A percentile compares a stretch with the other conserved stretches of the same genome.
Conservation (phyloP, 1,284 basidiomycete genomes). For the Chalciporus sp. region DNA sequence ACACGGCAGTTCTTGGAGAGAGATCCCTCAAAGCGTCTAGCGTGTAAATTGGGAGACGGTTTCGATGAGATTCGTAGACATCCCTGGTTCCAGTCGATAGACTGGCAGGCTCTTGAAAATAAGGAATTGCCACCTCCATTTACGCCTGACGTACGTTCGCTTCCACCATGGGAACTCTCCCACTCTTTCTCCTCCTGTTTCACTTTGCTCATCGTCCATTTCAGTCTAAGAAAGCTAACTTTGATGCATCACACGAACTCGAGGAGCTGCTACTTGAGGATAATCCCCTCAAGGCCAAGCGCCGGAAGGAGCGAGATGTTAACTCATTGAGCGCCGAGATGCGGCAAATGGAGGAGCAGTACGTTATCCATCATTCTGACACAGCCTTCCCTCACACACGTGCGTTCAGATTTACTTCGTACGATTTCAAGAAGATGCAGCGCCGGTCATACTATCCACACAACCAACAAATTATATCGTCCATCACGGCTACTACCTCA, state of each 20-base stretch:
- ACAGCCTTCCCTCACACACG: not conserved
- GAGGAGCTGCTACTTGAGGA: conserved; percentile 96
- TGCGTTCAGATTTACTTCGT: conserved; percentile 66
- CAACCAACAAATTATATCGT: conserved; percentile 65
- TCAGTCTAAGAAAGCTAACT: conserved; percentile 96
- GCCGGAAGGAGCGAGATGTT: conserved; percentile 87
- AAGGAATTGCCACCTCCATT: conserved; percentile 88
- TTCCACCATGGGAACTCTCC: not conserved
- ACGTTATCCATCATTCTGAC: conserved; percentile 35
- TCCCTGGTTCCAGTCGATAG: conserved; percentile 85
- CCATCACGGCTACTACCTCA: conserved; percentile 47
- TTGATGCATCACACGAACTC: conserved; percentile 98
- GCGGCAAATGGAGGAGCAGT: conserved; percentile 99
- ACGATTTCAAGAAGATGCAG: conserved; percentile 84
- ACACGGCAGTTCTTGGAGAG: conserved; percentile 78
- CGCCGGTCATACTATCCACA: conserved; percentile 82
- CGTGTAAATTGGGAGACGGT: conserved; percentile 81
- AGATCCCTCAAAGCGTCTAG: conserved; percentile 80
- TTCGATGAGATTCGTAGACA: conserved; percentile 79
- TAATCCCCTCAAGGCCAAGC: conserved; percentile 94
- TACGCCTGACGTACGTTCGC: conserved; percentile 79
- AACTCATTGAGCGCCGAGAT: conserved; percentile 85
- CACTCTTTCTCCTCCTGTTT: not conserved
- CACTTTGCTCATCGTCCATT: not conserved
- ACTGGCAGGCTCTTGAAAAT: conserved; percentile 84